Evolutionary conservation across 768 basidiomycete genomes (phyloP).

Genomic region (Termitomyces sp.): DNA sequence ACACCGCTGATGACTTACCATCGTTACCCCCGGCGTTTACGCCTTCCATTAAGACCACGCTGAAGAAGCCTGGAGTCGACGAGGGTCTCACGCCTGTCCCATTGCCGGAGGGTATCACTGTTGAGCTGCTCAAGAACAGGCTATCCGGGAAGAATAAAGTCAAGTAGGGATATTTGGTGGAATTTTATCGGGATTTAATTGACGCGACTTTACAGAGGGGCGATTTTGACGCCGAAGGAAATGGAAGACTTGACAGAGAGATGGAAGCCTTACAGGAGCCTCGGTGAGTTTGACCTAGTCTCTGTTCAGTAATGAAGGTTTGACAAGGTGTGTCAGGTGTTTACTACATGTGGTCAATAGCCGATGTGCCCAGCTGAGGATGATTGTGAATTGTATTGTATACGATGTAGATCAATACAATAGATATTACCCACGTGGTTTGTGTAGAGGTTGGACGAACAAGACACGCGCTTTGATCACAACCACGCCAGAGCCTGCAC

Average conservation of each 20-base stretch:
- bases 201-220: slow-evolving; percentile 44
- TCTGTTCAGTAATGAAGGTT: not conserved
- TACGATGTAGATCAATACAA: slow-evolving; percentile 1
- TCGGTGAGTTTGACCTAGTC: slow-evolving; percentile 48
- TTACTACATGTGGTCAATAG: slow-evolving; percentile 87
- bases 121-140: slow-evolving; percentile 54
- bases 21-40: slow-evolving; percentile 57
- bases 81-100: slow-evolving; percentile 24
- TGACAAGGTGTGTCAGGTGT: slow-evolving; percentile 43
- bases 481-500: slow-evolving; percentile 14
- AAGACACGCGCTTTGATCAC: not conserved
- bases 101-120: slow-evolving; percentile 59
- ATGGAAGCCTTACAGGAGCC: slow-evolving; percentile 81
- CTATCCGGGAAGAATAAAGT: slow-evolving; percentile 67
- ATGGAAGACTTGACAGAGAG: slow-evolving; percentile 73
- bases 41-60: slow-evolving; percentile 59
- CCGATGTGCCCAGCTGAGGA: slow-evolving; percentile 30
- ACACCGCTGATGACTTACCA: slow-evolving; percentile 26
- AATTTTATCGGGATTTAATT: slow-evolving; percentile 6
- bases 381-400: not conserved
- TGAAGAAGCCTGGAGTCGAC: slow-evolving; percentile 33
- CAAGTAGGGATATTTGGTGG: slow-evolving; percentile 46
- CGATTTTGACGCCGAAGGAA: slow-evolving; percentile 73
- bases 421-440: slow-evolving; percentile 5
- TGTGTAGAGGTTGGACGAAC: not conserved